A percentile compares a stretch with the other conserved stretches of the same genome.
Conservation (phyloP, 257 asterid genomes). For the Solanum gracilifrons region DNA sequence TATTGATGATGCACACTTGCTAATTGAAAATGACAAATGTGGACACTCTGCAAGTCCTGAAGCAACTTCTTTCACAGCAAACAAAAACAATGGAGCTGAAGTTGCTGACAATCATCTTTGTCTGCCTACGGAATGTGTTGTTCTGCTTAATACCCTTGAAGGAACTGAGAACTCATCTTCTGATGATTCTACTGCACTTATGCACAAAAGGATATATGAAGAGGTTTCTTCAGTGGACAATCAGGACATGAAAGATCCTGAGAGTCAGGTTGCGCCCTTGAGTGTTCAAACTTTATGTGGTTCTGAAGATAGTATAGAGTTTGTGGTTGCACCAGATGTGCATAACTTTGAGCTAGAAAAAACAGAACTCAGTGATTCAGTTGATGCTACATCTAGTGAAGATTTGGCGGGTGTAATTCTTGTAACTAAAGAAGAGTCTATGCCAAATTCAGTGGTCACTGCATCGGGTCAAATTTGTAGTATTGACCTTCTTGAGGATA, state of each 20-base stretch:
- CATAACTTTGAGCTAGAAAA: constrained; percentile 13
- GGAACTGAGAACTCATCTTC: neutral
- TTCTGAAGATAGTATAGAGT: constrained; percentile 17
- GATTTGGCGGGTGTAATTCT: constrained; percentile 10
- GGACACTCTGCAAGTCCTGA: constrained; percentile 16
- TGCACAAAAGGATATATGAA: neutral
- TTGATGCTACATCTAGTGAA: constrained; percentile 10
- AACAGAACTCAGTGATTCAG: constrained; percentile 5
- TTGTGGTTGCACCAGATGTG: constrained; percentile 18
- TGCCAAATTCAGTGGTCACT: constrained; percentile 22
- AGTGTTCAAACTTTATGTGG: neutral
- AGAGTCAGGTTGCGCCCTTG: neutral
- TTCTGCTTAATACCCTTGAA: constrained; percentile 4
- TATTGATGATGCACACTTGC: neutral
- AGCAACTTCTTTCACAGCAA: neutral
- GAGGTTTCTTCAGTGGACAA: neutral
- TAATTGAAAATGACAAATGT: constrained; percentile 4
- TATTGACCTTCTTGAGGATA: constrained; percentile 51
- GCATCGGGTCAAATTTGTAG: constrained; percentile 37
- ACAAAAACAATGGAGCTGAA: constrained; percentile 6
- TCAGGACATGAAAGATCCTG: neutral
- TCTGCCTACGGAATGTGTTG: constrained; percentile 3
- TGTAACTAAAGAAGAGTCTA: constrained; percentile 14
- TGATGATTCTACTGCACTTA: neutral
- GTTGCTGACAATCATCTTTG: constrained; percentile 6